Percentiles rank a stretch among this genome's conserved stretches.
Conservation (phyloP, 1,284 basidiomycete genomes). For the Somion occarium region DNA sequence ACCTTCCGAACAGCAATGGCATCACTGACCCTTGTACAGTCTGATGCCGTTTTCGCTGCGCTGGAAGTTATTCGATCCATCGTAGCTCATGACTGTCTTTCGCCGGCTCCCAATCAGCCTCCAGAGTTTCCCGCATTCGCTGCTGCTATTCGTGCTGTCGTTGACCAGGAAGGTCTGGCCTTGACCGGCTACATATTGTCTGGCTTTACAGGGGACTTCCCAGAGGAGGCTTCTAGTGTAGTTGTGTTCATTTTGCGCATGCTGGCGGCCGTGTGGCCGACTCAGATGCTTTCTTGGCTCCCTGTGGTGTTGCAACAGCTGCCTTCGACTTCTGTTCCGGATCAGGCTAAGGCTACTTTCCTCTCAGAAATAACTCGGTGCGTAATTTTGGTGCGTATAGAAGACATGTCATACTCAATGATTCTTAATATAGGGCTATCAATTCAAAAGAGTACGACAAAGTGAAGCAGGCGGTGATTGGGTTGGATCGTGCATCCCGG, state of each 20-base stretch:
- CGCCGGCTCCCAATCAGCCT: constrained; percentile 39
- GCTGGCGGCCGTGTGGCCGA: constrained; percentile 62
- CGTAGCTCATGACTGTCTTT: constrained; percentile 68
- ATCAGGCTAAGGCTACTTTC: constrained; percentile 72
- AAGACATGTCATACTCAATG: constrained; percentile 7
- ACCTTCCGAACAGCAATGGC: constrained; percentile 75
- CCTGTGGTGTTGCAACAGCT: constrained; percentile 69
- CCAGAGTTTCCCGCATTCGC: constrained; percentile 64
- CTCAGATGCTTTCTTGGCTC: constrained; percentile 70
- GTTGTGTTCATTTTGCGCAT: constrained; percentile 79
- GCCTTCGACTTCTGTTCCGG: constrained; percentile 57
- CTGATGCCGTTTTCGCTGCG: constrained; percentile 77
- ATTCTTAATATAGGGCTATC: constrained; percentile 46
- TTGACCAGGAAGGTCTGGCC: constrained; percentile 73
- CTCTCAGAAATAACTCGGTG: constrained; percentile 70
- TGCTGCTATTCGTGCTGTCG: constrained; percentile 57
- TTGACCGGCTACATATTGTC: constrained; percentile 70
- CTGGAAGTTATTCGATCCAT: constrained; percentile 78
- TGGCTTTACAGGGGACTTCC: constrained; percentile 84
- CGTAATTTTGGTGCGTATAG: too few species aligned
- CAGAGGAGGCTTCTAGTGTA: constrained; percentile 75
- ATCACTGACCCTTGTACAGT: constrained; percentile 74
- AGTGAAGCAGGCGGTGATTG: constrained; percentile 71
- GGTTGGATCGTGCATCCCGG: constrained; percentile 60
- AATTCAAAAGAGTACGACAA: constrained; percentile 64